Evolutionary conservation across 805 yeast genomes (phyloP).

Genomic region (Spathaspora sp.): DNA sequence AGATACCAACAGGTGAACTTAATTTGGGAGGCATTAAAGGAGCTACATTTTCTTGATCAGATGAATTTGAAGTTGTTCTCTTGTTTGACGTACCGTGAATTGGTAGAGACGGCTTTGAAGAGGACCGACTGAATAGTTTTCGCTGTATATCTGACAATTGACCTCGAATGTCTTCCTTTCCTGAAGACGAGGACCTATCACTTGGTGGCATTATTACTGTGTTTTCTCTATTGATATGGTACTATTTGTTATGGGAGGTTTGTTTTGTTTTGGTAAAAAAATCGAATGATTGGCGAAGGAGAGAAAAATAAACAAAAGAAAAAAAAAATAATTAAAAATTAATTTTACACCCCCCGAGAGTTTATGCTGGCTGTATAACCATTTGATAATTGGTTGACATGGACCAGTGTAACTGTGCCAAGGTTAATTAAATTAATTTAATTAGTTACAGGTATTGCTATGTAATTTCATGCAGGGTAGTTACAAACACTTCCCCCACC

Average conservation of each 20-base stretch:
- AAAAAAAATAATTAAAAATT: too few species aligned
- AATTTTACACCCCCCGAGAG: too few species aligned
- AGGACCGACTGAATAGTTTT: conserved; percentile 23
- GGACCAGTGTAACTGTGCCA: background rate
- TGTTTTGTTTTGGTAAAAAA: background rate
- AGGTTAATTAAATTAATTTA: background rate
- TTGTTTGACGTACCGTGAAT: conserved; percentile 1
- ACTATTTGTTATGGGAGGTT: background rate
- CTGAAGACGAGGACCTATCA: conserved; percentile 3
- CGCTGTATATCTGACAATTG: conserved; percentile 38
- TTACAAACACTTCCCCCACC: too few species aligned
- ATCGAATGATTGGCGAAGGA: background rate
- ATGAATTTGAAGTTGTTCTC: conserved; percentile 3
- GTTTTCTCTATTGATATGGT: background rate
- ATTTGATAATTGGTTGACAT: too few species aligned
- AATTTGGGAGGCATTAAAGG: conserved; percentile 9
- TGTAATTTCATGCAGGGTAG: background rate
- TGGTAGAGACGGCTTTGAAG: conserved; percentile 3
- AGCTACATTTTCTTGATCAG: conserved; percentile 13
- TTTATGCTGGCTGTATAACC: too few species aligned
- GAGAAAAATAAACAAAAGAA: too few species aligned
- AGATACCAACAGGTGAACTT: background rate
- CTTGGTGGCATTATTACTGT: conserved; percentile 4
- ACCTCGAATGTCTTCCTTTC: conserved; percentile 28
- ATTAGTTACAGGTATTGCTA: background rate